Evolutionary conservation across 2,329 filamentous ascomycete genomes (phyloP).

Genomic region (Diaporthe caulivora): DNA sequence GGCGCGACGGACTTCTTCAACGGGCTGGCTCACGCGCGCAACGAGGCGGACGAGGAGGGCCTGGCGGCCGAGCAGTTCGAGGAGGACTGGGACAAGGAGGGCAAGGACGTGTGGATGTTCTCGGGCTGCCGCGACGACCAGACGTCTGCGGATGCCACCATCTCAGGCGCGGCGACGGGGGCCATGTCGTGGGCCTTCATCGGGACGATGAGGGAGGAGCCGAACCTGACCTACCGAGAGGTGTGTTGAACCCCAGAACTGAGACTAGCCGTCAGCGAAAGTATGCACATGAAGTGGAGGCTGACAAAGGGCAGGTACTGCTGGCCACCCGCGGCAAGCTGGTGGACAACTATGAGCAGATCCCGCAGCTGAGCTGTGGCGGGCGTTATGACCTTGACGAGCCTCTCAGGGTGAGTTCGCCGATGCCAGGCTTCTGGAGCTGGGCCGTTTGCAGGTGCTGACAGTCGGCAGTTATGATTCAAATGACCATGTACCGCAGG

Average conservation of each 20-base stretch:
- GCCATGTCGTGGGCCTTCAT: conserved; percentile 56
- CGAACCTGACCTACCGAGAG: conserved; percentile 49
- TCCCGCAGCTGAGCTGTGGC: conserved; percentile 47
- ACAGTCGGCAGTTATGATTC: conserved; percentile 33
- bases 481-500: too few species aligned
- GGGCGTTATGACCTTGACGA: conserved; percentile 47
- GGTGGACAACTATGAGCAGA: conserved; percentile 44
- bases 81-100: conserved; percentile 54
- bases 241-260: conserved; percentile 37
- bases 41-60: conserved; percentile 56
- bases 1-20: conserved; percentile 68
- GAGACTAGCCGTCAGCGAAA: not conserved
- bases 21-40: conserved; percentile 59
- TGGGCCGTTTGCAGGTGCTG: not conserved
- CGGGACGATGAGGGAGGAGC: conserved; percentile 48
- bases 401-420: conserved; percentile 39
- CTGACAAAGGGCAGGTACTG: conserved; percentile 41
- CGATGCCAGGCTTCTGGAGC: not conserved
- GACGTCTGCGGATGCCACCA: conserved; percentile 54
- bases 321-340: conserved; percentile 43
- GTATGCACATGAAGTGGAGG: not conserved
- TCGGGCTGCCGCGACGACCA: conserved; percentile 55
- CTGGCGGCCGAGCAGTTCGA: conserved; percentile 57
- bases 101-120: conserved; percentile 58
- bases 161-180: conserved; percentile 50